Percentiles rank a stretch among this genome's conserved stretches.
Evolutionary conservation across 352 stramenopile species (phyloP).

Genomic region (Thraustotheca clavata): DNA sequence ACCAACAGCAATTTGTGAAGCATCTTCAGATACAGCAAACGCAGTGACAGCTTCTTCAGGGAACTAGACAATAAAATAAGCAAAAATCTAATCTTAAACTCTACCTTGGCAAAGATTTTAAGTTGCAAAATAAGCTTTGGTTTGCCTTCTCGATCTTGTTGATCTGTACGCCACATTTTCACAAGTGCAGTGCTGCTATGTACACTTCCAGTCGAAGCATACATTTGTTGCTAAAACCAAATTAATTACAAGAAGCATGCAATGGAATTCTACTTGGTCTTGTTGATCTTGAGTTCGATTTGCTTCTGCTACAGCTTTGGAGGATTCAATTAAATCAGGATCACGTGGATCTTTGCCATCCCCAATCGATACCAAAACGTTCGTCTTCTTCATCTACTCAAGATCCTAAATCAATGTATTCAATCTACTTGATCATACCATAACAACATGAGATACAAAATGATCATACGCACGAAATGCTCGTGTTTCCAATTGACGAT

Average conservation of each 20-base stretch:
- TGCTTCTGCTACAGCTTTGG: constrained; percentile 67
- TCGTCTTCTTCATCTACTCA: constrained; percentile 78
- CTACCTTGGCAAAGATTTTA: constrained; percentile 76
- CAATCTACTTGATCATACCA: constrained; percentile 34
- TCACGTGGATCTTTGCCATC: constrained; percentile 75
- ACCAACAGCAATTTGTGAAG: constrained; percentile 70
- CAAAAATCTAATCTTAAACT: neutral
- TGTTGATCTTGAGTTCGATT: constrained; percentile 37
- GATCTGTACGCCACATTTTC: constrained; percentile 82
- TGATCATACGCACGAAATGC: constrained; percentile 80
- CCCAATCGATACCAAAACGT: constrained; percentile 77
- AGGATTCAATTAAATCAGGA: constrained; percentile 67
- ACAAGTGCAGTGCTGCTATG: constrained; percentile 59
- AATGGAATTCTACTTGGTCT: constrained; percentile 36
- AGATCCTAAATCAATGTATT: neutral
- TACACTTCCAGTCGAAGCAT: constrained; percentile 48
- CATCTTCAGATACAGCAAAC: constrained; percentile 77
- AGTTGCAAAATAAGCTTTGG: constrained; percentile 82
- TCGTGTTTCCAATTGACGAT: constrained; percentile 68
- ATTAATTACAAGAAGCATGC: neutral
- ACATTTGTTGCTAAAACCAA: constrained; percentile 33
- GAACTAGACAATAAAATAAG: constrained; percentile 30
- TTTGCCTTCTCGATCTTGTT: constrained; percentile 77
- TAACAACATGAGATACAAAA: constrained; percentile 83
- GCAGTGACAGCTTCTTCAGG: constrained; percentile 79